phyloP scores from a whole-genome alignment of 805 yeast genomes.

The Zygotorulaspora florentina region DNA sequence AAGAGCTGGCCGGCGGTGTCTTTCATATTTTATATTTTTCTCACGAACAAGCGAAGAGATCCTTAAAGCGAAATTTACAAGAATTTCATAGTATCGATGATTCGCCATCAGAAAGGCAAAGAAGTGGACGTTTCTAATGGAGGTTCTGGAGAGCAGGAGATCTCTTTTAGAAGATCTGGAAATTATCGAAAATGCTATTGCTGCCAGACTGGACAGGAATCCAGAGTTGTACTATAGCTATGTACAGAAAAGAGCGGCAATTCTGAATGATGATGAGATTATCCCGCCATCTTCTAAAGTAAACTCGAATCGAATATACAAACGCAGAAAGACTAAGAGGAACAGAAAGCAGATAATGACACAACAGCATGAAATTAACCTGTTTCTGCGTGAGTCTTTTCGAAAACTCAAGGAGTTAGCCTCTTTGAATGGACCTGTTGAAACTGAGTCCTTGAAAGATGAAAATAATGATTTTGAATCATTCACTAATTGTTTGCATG shows the following conservation, averaged over 20 bases:
- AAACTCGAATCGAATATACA: constrained; percentile 32
- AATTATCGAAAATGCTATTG: constrained; percentile 60
- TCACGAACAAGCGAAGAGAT: too few relatives aligned
- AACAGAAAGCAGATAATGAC: constrained; percentile 45
- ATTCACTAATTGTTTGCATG: constrained; percentile 19
- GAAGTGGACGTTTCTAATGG: constrained; percentile 2
- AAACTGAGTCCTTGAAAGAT: constrained; percentile 30
- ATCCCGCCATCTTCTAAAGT: constrained; percentile 16
- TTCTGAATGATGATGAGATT: constrained; percentile 2
- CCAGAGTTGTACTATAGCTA: constrained; percentile 48
- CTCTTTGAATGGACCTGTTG: constrained; percentile 23
- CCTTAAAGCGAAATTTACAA: too few relatives aligned
- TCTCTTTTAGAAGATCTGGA: constrained; percentile 60
- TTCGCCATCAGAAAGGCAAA: too few relatives aligned
- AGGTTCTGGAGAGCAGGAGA: constrained; percentile 38
- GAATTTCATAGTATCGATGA: too few relatives aligned
- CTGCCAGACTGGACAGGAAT: constrained; percentile 57
- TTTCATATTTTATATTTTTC: too few relatives aligned
- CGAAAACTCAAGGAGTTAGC: constrained; percentile 29
- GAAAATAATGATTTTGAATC: constrained; percentile 29
- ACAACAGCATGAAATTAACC: constrained; percentile 65
- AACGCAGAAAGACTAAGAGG: constrained; percentile 40
- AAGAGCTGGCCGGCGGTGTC: too few relatives aligned
- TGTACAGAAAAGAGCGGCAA: constrained; percentile 6
- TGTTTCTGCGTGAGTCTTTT: constrained; percentile 46